A percentile compares a stretch with the other conserved stretches of the same genome.
phyloP scores from a whole-genome alignment of 2,329 filamentous ascomycete species.

The Beauveria varroae region DNA sequence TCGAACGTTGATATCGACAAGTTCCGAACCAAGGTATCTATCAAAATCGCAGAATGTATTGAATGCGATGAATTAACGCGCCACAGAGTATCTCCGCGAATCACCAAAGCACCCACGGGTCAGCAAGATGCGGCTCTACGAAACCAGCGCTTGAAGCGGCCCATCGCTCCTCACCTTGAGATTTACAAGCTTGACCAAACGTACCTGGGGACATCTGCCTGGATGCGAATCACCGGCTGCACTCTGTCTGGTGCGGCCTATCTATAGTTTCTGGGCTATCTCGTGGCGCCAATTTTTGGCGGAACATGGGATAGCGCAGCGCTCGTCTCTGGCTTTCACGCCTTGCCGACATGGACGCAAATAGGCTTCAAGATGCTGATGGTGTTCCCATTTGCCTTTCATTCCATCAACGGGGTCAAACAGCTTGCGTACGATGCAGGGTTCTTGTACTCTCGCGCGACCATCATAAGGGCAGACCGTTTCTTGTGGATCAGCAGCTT shows the following conservation, averaged over 20 bases:
- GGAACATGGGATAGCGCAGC: slow-evolving; percentile 44
- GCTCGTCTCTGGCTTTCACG: slow-evolving; percentile 47
- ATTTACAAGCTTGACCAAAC: slow-evolving; percentile 77
- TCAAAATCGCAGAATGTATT: not conserved
- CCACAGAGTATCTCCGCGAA: not conserved
- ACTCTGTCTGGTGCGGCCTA: slow-evolving; percentile 62
- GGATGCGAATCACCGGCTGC: slow-evolving; percentile 69
- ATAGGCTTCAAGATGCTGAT: slow-evolving; percentile 31
- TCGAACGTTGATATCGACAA: too few relatives aligned
- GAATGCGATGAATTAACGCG: not conserved
- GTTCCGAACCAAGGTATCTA: too few relatives aligned
- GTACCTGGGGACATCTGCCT: slow-evolving; percentile 57
- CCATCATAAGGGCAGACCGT: too few relatives aligned
- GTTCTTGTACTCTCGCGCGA: too few relatives aligned
- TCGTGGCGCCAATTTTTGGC: slow-evolving; percentile 61
- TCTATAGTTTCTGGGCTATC: slow-evolving; percentile 65
- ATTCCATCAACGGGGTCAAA: slow-evolving; percentile 38
- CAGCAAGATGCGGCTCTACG: slow-evolving; percentile 24
- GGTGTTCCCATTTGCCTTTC: slow-evolving; percentile 43
- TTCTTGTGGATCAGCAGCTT: too few relatives aligned
- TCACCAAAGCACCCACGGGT: not conserved
- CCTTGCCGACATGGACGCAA: slow-evolving; percentile 26
- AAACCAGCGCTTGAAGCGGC: slow-evolving; percentile 65
- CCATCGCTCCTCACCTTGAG: slow-evolving; percentile 67
- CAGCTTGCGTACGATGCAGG: slow-evolving; percentile 24